These are phyloP conservation scores for Hygrocybe punicea DNA, from an alignment of 768 basidiomycete species.

Conservation along the genomic window DNA sequence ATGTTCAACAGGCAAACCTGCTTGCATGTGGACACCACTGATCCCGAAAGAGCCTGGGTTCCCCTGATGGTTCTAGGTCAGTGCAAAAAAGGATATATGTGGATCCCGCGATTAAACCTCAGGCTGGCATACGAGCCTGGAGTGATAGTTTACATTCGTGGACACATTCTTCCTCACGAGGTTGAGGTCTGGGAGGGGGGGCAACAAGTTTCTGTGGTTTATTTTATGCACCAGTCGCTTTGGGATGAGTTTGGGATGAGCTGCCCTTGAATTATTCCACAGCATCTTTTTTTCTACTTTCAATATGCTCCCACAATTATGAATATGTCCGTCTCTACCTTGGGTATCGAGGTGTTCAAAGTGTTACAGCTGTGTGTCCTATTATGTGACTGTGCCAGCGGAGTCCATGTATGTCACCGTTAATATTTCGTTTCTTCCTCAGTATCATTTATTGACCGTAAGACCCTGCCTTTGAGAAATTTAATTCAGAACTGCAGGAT, in stretches of 20 bases:
- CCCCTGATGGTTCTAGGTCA: conserved; percentile 7
- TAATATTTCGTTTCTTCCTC: no score
- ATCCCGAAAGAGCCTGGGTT: conserved; percentile 15
- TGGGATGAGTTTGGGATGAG: conserved; percentile 12
- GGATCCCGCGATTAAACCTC: conserved; percentile 9
- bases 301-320: no score
- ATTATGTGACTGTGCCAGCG: no score
- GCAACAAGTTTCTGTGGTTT: conserved; percentile 14
- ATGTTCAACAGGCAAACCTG: conserved; percentile 16
- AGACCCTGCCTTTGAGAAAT: no score
- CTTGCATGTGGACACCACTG: conserved; percentile 11
- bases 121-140: conserved; percentile 11
- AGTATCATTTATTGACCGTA: no score
- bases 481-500: no score
- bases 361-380: no score
- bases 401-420: no score
- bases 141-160: conserved; percentile 13
- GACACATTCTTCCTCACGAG: conserved; percentile 15
- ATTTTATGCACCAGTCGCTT: conserved; percentile 18
- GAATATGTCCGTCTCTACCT: no score
- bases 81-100: conserved; percentile 11
- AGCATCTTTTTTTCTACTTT: no score
- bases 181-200: conserved; percentile 18
- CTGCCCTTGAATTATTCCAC: not conserved
- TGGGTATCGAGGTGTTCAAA: no score